Conservation (phyloP, 345 rosid species). For the Populus tremula region DNA sequence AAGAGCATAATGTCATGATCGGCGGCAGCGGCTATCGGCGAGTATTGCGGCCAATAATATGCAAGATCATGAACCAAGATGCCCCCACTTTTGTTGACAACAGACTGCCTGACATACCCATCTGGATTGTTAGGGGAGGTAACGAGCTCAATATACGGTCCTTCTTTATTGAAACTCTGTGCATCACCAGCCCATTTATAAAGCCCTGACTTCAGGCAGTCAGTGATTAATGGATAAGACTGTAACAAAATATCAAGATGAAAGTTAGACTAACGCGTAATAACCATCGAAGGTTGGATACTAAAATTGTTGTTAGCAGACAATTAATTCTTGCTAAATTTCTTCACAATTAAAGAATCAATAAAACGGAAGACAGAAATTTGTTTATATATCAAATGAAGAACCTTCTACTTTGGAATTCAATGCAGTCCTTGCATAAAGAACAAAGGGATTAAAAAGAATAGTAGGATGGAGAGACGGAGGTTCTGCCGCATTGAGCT, state of each 20-base stretch:
- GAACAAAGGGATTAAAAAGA: background rate
- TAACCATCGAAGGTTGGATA: background rate
- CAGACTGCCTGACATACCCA: constrained; percentile 60
- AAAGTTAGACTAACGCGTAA: constrained; percentile 8
- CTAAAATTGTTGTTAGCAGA: too few relatives aligned
- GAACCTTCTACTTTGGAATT: background rate
- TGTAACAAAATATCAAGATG: constrained; percentile 35
- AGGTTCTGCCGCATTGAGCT: background rate
- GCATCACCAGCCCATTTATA: constrained; percentile 96
- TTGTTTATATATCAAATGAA: background rate
- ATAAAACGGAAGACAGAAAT: background rate
- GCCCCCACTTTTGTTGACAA: constrained; percentile 66
- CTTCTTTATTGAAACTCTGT: constrained; percentile 37
- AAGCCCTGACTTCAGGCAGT: constrained; percentile 69
- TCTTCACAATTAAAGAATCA: background rate
- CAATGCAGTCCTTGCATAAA: background rate
- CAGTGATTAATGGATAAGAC: constrained; percentile 76
- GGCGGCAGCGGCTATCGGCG: constrained; percentile 65
- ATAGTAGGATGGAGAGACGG: background rate
- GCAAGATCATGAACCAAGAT: constrained; percentile 84
- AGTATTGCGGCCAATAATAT: constrained; percentile 93
- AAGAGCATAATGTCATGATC: constrained; percentile 79
- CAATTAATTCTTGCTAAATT: too few relatives aligned
- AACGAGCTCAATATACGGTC: constrained; percentile 84
- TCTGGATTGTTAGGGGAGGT: constrained; percentile 96